Percentiles rank a stretch among this genome's conserved stretches.
Conservation (phyloP, 177 flowering plant species). For the Vitis hybrid region DNA sequence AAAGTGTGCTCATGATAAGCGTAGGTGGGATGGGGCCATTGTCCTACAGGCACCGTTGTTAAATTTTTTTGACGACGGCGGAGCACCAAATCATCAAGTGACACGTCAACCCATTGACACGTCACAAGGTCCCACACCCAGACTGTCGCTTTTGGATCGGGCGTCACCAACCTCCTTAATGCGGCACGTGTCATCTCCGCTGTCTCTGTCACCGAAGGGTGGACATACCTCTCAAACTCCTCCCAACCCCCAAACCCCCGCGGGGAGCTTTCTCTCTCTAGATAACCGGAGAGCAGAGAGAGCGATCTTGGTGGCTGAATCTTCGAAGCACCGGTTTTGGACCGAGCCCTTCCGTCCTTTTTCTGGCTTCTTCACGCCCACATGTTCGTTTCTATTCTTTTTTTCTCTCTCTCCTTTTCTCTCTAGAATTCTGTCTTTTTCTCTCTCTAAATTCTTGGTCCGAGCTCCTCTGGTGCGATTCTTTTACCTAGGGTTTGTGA, state of each 20-base stretch:
- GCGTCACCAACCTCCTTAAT: neutral
- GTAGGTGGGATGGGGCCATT: no score
- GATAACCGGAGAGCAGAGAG: neutral
- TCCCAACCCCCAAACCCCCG: neutral
- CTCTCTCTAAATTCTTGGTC: neutral
- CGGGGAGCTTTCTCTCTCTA: neutral
- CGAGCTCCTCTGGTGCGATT: neutral
- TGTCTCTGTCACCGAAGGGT: neutral
- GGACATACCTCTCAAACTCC: neutral
- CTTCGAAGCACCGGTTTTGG: conserved; percentile 1
- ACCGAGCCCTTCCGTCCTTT: conserved; percentile 7
- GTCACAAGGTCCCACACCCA: conserved; percentile 1
- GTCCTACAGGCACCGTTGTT: no score
- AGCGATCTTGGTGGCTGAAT: conserved; percentile 1
- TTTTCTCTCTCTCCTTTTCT: conserved; percentile 7
- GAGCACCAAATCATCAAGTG: no score
- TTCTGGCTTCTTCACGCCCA: neutral
- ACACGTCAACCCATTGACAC: conserved; percentile 1
- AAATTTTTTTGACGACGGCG: no score
- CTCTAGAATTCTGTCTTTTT: neutral
- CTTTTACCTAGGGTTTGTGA: neutral
- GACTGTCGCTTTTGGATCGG: conserved; percentile 2
- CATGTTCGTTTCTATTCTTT: conserved; percentile 1
- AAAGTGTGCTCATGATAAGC: no score
- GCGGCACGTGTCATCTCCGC: conserved; percentile 10